Conservation (phyloP, 345 rosid species). For the Boechera retrofracta region DNA sequence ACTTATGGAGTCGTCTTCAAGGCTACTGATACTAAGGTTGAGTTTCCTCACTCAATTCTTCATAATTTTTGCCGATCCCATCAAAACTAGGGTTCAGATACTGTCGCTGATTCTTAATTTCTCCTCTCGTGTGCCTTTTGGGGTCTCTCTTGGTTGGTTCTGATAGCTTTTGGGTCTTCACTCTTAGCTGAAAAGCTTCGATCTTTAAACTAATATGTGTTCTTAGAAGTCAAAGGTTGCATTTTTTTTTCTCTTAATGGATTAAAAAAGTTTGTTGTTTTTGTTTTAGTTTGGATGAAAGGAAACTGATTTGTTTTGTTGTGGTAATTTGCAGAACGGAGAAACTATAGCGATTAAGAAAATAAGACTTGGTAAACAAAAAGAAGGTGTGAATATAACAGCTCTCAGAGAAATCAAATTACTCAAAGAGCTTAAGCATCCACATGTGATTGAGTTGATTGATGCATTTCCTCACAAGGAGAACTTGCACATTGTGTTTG, state of each 20-base stretch:
- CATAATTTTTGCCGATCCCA: neutral
- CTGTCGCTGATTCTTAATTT: neutral
- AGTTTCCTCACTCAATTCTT: slow-evolving; percentile 22
- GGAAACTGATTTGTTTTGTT: slow-evolving; percentile 12
- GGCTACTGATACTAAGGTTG: slow-evolving; percentile 89
- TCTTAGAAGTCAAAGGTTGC: neutral
- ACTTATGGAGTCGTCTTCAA: slow-evolving; percentile 92
- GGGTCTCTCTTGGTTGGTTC: neutral
- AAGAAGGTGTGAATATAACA: slow-evolving; percentile 94
- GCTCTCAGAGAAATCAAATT: slow-evolving; percentile 94
- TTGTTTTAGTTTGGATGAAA: neutral
- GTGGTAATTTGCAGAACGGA: slow-evolving; percentile 59
- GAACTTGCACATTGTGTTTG: slow-evolving; percentile 90
- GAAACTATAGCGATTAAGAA: slow-evolving; percentile 94
- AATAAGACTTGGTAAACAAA: slow-evolving; percentile 87
- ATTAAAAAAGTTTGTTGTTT: neutral
- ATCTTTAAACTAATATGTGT: neutral
- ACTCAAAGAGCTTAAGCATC: slow-evolving; percentile 88
- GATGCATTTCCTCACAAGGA: slow-evolving; percentile 98
- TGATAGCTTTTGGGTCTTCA: neutral
- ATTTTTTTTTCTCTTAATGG: neutral
- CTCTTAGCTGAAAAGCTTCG: neutral
- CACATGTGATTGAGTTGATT: slow-evolving; percentile 78
- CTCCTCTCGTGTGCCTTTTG: neutral
- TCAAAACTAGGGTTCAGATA: slow-evolving; percentile 24